Percentiles rank a stretch among this genome's conserved stretches.
phyloP scores from a whole-genome alignment of 208 protist species.

The Willaertia magna region DNA sequence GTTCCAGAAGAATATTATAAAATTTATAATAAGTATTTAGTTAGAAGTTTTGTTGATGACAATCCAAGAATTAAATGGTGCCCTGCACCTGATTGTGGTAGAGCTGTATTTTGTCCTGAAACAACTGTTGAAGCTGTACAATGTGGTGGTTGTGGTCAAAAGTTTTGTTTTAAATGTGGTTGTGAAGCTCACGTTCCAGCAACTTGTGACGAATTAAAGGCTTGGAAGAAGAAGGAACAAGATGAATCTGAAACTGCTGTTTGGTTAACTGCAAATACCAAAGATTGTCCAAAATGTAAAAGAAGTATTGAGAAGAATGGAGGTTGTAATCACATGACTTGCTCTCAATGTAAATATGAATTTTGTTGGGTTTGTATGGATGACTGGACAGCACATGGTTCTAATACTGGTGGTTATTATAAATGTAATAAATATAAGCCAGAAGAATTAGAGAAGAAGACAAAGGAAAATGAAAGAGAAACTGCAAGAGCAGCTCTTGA shows the following conservation, averaged over 20 bases:
- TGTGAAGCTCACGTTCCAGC: conserved; percentile 39
- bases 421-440: conserved; percentile 9
- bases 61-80: conserved; percentile 63
- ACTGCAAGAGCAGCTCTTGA: conserved; percentile 3
- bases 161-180: conserved; percentile 48
- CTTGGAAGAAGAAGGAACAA: conserved; percentile 39
- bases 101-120: neutral
- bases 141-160: conserved; percentile 24
- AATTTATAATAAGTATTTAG: conserved; percentile 23
- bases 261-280: conserved; percentile 50
- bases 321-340: conserved; percentile 48
- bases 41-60: conserved; percentile 49
- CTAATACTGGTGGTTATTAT: conserved; percentile 1
- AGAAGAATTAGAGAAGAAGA: neutral
- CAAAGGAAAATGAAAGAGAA: neutral
- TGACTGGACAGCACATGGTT: neutral
- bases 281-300: conserved; percentile 42
- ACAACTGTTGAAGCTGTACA: neutral
- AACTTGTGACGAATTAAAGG: conserved; percentile 36
- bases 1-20: neutral
- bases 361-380: conserved; percentile 14
- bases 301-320: conserved; percentile 68
- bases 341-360: neutral
- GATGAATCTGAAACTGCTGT: conserved; percentile 44
- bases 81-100: conserved; percentile 48